Evolutionary conservation across 495 filamentous ascomycete genomes (phyloP), one percentile per base, ranked within the genome.

Genomic region (Xylaria venustula): DNA sequence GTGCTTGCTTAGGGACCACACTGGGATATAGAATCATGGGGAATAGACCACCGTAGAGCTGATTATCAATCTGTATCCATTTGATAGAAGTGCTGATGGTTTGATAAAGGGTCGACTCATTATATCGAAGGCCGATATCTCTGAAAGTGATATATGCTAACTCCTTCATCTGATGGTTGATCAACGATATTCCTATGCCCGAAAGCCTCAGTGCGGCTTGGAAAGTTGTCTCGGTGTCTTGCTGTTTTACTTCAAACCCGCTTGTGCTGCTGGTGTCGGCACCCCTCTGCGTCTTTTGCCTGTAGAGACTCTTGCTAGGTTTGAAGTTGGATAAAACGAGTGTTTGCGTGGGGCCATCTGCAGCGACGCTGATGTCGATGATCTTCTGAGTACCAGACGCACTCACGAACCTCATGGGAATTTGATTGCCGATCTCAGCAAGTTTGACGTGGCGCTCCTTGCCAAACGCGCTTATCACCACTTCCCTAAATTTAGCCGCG

Each of bases 41-140:
- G 81, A 98, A 98, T 64, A 98, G 92, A 14, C 94, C 94, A 42
- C 94, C 94, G 69, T 98, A 98, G 23, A 98, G 87, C 70, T 98
- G 94, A 69, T 98, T 98, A 77, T 98, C 94, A 68, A 98, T 93
- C 73, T 98, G 94, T 49, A 98, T 92, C 94, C 94, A 98, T 73
- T 97, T 98, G 72, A 97, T 89, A 0, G 90, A 89, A 9, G 91
- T 81, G 48, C 89, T 91, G 58, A 97, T 74, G 5, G 91, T 97
- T 75, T 98, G 94, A 70, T 94, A 96, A 12, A 97, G 77, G 26
- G 83, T 79, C n/a, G 95, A 97, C 70, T 98, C 94, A 56, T 85
- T 89, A 69, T 90, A 95, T 64, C 93, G 93, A 65, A 98, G 79
- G 67, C 94, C 87, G 52, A 98, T 89, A 60, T 97, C 95, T 44